These are phyloP conservation scores for Acer negundo DNA, from an alignment of 345 rosid species.

Conservation along the genomic window DNA sequence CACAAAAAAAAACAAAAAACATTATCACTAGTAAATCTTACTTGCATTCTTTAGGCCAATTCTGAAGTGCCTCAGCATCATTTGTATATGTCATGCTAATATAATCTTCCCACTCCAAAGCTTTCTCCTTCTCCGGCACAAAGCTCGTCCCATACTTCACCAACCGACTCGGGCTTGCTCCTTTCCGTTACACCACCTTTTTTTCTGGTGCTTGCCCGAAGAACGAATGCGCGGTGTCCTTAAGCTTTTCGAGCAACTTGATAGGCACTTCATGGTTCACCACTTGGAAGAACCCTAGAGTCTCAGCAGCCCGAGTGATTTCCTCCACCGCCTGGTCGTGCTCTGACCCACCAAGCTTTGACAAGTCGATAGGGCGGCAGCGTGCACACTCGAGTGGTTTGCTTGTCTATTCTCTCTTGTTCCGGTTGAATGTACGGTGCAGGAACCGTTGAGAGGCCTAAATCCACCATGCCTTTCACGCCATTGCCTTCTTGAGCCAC, in stretches of 20 bases:
- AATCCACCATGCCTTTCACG: slow-evolving; percentile 56
- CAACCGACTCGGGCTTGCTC: slow-evolving; percentile 44
- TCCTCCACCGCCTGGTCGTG: slow-evolving; percentile 36
- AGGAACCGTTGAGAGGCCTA: slow-evolving; percentile 47
- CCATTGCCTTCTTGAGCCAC: slow-evolving; percentile 55
- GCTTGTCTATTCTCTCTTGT: slow-evolving; percentile 44
- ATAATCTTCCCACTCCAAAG: slow-evolving; percentile 68
- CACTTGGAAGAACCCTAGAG: slow-evolving; percentile 62
- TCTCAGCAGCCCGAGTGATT: slow-evolving; percentile 46
- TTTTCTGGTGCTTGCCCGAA: slow-evolving; percentile 42
- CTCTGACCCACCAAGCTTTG: slow-evolving; percentile 41
- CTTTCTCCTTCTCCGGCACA: slow-evolving; percentile 57
- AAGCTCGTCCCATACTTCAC: slow-evolving; percentile 61
- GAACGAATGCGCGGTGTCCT: slow-evolving; percentile 45
- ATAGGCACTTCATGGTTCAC: slow-evolving; percentile 54
- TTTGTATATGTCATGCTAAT: slow-evolving; percentile 50
- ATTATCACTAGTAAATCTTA: slow-evolving; percentile 3
- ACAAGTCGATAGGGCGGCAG: slow-evolving; percentile 45
- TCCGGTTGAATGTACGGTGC: slow-evolving; percentile 28
- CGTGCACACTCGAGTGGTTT: slow-evolving; percentile 2
- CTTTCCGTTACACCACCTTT: slow-evolving; percentile 42
- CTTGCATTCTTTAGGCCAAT: slow-evolving; percentile 57
- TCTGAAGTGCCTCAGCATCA: slow-evolving; percentile 50
- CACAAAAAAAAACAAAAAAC: too few relatives aligned
- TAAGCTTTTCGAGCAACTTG: slow-evolving; percentile 44